phyloP scores from a whole-genome alignment of 768 basidiomycete genomes.

The Lentinula raphanica region DNA sequence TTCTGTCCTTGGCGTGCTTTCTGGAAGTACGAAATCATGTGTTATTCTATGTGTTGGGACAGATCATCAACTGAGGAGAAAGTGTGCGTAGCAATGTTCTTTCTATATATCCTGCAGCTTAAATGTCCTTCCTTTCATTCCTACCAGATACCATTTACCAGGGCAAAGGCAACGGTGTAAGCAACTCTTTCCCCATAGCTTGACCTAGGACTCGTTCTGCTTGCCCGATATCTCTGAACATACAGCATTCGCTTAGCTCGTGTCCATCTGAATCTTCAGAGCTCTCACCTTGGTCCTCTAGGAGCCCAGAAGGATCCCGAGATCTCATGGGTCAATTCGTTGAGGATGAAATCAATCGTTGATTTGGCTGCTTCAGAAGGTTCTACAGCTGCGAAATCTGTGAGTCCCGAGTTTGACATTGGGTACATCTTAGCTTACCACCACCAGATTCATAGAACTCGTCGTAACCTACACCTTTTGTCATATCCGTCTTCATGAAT shows the following conservation, averaged over 20 bases:
- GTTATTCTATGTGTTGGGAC: too few species aligned
- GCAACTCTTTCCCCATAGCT: conserved; percentile 33
- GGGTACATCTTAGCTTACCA: conserved; percentile 21
- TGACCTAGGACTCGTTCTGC: conserved; percentile 23
- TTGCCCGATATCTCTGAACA: conserved; percentile 37
- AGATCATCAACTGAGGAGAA: too few species aligned
- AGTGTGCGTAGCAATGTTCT: neutral
- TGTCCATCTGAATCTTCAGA: neutral
- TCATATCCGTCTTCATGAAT: conserved; percentile 45
- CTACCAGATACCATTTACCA: conserved; percentile 21
- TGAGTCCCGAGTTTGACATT: neutral
- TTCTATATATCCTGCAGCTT: neutral
- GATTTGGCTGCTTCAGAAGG: conserved; percentile 36
- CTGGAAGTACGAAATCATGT: too few species aligned
- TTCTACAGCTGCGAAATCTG: conserved; percentile 29
- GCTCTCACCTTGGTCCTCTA: conserved; percentile 31
- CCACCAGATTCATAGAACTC: conserved; percentile 39
- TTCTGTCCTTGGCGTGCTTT: too few species aligned
- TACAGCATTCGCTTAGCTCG: neutral
- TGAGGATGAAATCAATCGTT: conserved; percentile 31
- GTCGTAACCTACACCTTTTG: conserved; percentile 38
- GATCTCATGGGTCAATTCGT: conserved; percentile 24
- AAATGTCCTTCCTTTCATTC: neutral
- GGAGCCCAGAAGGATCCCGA: conserved; percentile 44
- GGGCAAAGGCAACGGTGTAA: conserved; percentile 34